Evolutionary conservation across 2,329 filamentous ascomycete species (phyloP).

Genomic region (Penicillium polonicum): DNA sequence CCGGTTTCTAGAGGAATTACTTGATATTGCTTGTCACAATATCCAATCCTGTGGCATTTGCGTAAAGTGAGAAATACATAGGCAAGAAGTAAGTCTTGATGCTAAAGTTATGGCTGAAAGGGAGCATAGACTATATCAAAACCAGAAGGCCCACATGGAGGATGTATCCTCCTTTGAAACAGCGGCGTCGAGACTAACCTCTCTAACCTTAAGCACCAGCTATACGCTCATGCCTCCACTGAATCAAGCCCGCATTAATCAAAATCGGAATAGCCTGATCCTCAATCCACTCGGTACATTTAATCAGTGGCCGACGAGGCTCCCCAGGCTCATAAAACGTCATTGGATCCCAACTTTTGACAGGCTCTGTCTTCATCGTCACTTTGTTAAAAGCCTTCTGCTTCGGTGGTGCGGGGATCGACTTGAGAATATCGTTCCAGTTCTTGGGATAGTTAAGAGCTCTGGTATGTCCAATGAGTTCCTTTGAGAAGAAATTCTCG

Average conservation of each 20-base stretch:
- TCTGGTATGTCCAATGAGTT: conserved; percentile 1
- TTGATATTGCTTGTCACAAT: background rate
- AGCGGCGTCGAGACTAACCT: background rate
- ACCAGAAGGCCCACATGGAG: background rate
- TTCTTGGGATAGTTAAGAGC: conserved; percentile 1
- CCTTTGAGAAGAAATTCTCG: conserved; percentile 2
- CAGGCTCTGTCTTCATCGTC: conserved; percentile 2
- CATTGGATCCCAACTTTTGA: conserved; percentile 2
- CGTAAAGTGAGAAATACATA: background rate
- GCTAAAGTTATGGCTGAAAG: background rate
- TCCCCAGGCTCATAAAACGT: background rate
- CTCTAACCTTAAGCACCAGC: background rate
- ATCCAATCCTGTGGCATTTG: background rate
- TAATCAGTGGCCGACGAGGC: conserved; percentile 1
- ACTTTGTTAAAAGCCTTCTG: conserved; percentile 1
- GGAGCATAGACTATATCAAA: background rate
- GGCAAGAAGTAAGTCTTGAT: fast-evolving
- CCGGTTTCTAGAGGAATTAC: background rate
- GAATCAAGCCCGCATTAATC: background rate
- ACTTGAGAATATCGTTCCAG: background rate
- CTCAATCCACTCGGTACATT: conserved; percentile 6
- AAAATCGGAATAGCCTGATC: background rate
- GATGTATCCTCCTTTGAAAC: background rate
- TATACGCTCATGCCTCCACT: background rate
- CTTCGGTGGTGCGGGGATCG: background rate